A percentile compares a stretch with the other conserved stretches of the same genome.
Conservation (phyloP, 768 basidiomycete genomes). For the Inosperma sp. region DNA sequence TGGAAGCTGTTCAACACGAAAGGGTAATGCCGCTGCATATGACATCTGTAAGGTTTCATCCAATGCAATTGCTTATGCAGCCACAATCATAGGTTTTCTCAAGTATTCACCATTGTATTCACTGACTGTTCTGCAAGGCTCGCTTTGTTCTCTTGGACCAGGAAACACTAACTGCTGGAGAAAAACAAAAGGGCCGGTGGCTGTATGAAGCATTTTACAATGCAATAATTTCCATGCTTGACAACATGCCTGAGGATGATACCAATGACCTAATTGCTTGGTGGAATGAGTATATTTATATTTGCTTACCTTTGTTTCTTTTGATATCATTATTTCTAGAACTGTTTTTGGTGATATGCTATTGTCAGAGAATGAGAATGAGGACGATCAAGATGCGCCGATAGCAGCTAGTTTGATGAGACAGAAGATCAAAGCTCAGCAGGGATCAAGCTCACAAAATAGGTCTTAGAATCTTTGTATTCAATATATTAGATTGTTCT, state of each 20-base stretch:
- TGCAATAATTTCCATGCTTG: not conserved
- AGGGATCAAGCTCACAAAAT: not conserved
- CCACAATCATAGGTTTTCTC: not conserved
- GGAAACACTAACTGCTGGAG: not conserved
- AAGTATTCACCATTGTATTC: too few relatives aligned
- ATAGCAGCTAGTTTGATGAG: not conserved
- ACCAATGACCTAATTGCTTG: not conserved
- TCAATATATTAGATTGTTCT: too few relatives aligned
- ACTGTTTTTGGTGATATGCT: not conserved
- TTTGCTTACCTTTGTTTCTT: not conserved
- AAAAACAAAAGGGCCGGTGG: not conserved
- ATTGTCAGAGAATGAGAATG: not conserved
- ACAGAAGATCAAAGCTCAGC: not conserved
- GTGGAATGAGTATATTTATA: constrained; percentile 3
- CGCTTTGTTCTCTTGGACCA: constrained; percentile 3
- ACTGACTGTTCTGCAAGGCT: not conserved
- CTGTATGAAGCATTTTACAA: constrained; percentile 2
- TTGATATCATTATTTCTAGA: not conserved
- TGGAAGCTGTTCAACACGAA: not conserved
- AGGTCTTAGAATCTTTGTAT: too few relatives aligned
- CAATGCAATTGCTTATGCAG: not conserved
- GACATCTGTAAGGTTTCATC: not conserved
- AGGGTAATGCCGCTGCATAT: constrained; percentile 1
- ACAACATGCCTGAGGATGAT: not conserved
- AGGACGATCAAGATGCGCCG: not conserved